A percentile compares a stretch with the other conserved stretches of the same genome.
Evolutionary conservation across 306 rosid genomes (phyloP).

Genomic region (Erythrophleum fordii): DNA sequence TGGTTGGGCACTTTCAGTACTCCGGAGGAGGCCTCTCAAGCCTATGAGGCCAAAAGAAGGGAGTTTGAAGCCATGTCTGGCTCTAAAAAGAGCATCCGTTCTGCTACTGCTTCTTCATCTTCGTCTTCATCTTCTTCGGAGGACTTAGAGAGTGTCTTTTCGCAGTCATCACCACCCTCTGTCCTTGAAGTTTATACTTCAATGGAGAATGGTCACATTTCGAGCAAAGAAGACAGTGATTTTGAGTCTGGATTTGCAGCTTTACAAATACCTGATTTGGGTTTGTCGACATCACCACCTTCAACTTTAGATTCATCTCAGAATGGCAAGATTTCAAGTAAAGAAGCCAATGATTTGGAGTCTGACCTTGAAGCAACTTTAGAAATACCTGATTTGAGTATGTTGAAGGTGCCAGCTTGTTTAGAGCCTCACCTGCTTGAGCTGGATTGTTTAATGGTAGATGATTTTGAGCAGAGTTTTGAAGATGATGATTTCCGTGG

Average conservation of each 20-base stretch:
- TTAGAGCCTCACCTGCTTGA: conserved; percentile 39
- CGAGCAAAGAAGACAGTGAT: conserved; percentile 26
- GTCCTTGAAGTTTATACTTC: conserved; percentile 64
- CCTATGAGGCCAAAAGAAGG: conserved; percentile 61
- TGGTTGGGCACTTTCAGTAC: conserved; percentile 90
- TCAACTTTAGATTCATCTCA: conserved; percentile 52
- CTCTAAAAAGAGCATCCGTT: conserved; percentile 31
- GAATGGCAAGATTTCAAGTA: background rate
- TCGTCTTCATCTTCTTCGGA: conserved; percentile 39
- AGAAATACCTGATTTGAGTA: background rate
- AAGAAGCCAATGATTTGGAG: conserved; percentile 26
- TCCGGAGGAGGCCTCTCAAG: conserved; percentile 74
- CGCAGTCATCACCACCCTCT: conserved; percentile 62
- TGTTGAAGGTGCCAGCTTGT: background rate
- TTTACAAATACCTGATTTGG: background rate
- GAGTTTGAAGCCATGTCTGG: conserved; percentile 46
- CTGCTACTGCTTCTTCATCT: background rate
- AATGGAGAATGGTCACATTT: conserved; percentile 5
- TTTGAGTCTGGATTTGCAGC: background rate
- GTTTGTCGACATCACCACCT: conserved; percentile 45
- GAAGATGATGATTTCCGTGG: conserved; percentile 43
- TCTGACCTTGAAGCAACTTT: background rate
- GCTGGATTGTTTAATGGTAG: conserved; percentile 42
- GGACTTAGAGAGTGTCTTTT: conserved; percentile 47
- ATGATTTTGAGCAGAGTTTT: conserved; percentile 48